Base-by-base conservation (phyloP, 1,139 yeast species). In the Blastobotrys indianensis region DNA sequence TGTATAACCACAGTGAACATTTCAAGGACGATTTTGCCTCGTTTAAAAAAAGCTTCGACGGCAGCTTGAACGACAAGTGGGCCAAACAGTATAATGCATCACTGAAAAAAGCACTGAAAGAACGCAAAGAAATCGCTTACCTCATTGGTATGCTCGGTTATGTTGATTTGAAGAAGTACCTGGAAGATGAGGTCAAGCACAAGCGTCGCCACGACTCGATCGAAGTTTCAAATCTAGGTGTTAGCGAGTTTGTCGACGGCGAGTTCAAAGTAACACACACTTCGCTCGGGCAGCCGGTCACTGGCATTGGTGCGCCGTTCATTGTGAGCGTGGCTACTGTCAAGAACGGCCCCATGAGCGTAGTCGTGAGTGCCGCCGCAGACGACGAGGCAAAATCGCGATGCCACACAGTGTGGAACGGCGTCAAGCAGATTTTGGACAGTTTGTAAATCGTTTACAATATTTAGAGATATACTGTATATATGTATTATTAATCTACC, bases 91-190 rank as follows among this genome's bases (percentile, higher is more conserved):
- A 50, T 38, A 31, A 39, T 23, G 9, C 34, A 3, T 32, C 33
- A 4, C 39, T 54, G 20, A 38, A 41, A n/a, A 16, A 32, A 7
- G 44, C 46, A 4, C 29, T 46, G 11, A 37, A 32, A n/a, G 20
- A 29, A 4, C 49, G 43, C 9, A 30, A 32, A 5, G 46, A 39
- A 8, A 46, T 49, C 6, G 47, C 46, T 25, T 46, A 50, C 39
- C 8, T 36, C 17, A 42, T 52, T 16, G 59, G 58, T 13, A n/a
- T 50, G 25, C 44, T 54, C 8, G 48, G 42, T 16, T 42, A 42
- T 23, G 45, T 52, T 15, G 48, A 52, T 39, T 30, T 53, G 10
- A 37, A 45, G 35, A 37, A 39, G 2, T 48, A 46, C 39, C 35
- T 50, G 35, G 33, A 33, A 20, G 33, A 15, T 23, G 33, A 33